Base-by-base conservation (phyloP, 2,329 filamentous ascomycete species). In the Fusarium chlamydosporum region DNA sequence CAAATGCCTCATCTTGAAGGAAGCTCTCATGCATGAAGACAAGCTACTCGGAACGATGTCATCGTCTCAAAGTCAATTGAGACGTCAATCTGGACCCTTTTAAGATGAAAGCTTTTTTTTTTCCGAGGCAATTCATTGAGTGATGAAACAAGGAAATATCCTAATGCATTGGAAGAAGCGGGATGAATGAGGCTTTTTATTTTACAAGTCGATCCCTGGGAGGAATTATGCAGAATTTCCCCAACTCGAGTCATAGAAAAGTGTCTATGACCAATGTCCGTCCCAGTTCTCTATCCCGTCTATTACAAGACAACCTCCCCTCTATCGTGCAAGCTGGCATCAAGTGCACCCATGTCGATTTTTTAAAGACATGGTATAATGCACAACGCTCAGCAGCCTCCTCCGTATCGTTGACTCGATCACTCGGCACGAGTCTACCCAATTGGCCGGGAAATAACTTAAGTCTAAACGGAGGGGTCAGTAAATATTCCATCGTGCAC, bases 131-230 rank as follows among this genome's bases (percentile, higher is more conserved):
- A 54, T 46, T 47, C 42, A 53, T 27, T 33, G 51, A 40, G 43
- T 56, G 29, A 34, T 56, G 61, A 61, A 67, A 74, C 67, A 75
- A 74, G 64, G 68, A 74, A 73, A 73, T 40, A 61, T 74, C 72
- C 76, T 75, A 71, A 61, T 76, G 63, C 61, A 73, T 69, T 74
- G 73, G 74, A 76, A 77, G 74, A 76, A 76, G 68, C 74, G 75
- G 76, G 77, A 78, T 77, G 76, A 78, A 78, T 78, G 78, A 79
- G 76, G 75, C 75, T 79, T 80, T 79, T 80, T 79, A 81, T 79
- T 81, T 80, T 81, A 81, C 79, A 81, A 77, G 75, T 77, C 73
- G 71, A 72, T 79, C 77, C 75, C 75, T 67, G 71, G 70, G 72
- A 75, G 75, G 68, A 76, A 75, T 70, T 74, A 74, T 68, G 72